A percentile compares a stretch with the other conserved stretches of the same genome.
Evolutionary conservation across 2,329 filamentous ascomycete species (phyloP).

Genomic region (Ophiostoma sp.): DNA sequence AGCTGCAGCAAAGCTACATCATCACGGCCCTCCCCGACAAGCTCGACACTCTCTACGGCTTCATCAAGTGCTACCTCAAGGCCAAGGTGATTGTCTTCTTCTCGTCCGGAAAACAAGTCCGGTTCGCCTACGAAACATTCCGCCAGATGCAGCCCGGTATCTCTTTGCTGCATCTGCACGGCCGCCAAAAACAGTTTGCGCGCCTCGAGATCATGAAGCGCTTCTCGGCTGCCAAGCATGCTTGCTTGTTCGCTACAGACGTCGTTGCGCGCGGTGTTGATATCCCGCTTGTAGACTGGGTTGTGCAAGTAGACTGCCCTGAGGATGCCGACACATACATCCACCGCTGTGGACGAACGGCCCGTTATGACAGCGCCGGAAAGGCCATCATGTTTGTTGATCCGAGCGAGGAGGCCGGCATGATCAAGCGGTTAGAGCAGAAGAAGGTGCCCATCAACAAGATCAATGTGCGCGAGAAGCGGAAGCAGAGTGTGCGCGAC

Average conservation of each 20-base stretch:
- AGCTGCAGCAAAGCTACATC: conserved; percentile 86
- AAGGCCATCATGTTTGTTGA: conserved; percentile 87
- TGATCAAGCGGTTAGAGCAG: conserved; percentile 75
- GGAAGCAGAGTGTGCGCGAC: conserved; percentile 77
- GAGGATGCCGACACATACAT: conserved; percentile 98
- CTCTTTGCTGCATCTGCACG: conserved; percentile 84
- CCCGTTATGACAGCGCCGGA: conserved; percentile 84
- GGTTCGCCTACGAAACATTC: conserved; percentile 91
- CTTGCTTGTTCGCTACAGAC: conserved; percentile 91
- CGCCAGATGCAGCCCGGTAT: conserved; percentile 92
- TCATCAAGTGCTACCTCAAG: conserved; percentile 85
- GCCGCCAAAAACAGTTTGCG: conserved; percentile 85
- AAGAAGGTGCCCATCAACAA: conserved; percentile 85
- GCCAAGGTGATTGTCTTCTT: conserved; percentile 93
- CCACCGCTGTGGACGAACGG: conserved; percentile 88
- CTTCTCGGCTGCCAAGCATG: conserved; percentile 73
- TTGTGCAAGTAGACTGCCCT: conserved; percentile 95
- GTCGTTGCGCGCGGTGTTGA: conserved; percentile 91
- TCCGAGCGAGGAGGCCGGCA: conserved; percentile 86
- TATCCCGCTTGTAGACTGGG: conserved; percentile 96
- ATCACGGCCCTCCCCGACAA: conserved; percentile 81
- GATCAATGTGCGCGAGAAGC: conserved; percentile 82
- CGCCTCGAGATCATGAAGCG: conserved; percentile 80
- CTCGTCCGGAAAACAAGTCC: conserved; percentile 91
- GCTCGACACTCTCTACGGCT: conserved; percentile 85